These are phyloP conservation scores for Escovopsis sp. DNA, from an alignment of 2,329 filamentous ascomycete genomes.

Conservation along the genomic window DNA sequence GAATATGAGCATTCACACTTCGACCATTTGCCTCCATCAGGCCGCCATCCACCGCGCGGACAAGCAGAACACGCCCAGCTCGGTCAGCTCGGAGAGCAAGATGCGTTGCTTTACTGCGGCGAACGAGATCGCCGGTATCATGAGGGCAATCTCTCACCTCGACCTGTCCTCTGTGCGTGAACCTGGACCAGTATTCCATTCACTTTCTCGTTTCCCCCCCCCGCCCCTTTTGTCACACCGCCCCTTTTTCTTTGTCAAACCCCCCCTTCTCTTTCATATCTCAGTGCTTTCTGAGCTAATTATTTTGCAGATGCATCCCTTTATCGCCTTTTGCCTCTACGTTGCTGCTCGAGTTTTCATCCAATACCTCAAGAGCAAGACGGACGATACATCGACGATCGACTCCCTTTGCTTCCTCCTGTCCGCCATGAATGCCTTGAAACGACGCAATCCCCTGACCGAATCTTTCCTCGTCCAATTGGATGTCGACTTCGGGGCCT, in stretches of 20 bases:
- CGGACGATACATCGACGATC: slow-evolving; percentile 63
- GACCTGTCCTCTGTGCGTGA: slow-evolving; percentile 69
- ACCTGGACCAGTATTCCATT: too few species aligned
- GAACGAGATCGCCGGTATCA: slow-evolving; percentile 85
- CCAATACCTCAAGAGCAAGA: slow-evolving; percentile 89
- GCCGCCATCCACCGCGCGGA: slow-evolving; percentile 96
- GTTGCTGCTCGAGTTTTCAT: slow-evolving; percentile 93
- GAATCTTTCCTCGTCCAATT: slow-evolving; percentile 91
- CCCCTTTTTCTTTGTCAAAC: too few species aligned
- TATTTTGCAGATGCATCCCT: slow-evolving; percentile 67
- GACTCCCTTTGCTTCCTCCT: slow-evolving; percentile 84
- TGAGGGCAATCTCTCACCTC: slow-evolving; percentile 86
- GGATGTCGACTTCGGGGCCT: slow-evolving; percentile 74
- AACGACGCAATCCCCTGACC: slow-evolving; percentile 75
- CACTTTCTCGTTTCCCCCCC: neutral
- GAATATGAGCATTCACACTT: slow-evolving; percentile 96
- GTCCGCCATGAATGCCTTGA: slow-evolving; percentile 78
- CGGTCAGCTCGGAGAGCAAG: slow-evolving; percentile 79
- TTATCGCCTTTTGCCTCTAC: slow-evolving; percentile 89
- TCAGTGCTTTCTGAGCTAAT: slow-evolving; percentile 9
- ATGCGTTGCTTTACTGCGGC: slow-evolving; percentile 85
- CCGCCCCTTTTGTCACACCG: too few species aligned
- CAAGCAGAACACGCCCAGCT: slow-evolving; percentile 62
- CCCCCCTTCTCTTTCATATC: too few species aligned
- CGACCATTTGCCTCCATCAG: slow-evolving; percentile 93